phyloP scores from a whole-genome alignment of 2,329 filamentous ascomycete genomes.

The Trichoderma harzianum region DNA sequence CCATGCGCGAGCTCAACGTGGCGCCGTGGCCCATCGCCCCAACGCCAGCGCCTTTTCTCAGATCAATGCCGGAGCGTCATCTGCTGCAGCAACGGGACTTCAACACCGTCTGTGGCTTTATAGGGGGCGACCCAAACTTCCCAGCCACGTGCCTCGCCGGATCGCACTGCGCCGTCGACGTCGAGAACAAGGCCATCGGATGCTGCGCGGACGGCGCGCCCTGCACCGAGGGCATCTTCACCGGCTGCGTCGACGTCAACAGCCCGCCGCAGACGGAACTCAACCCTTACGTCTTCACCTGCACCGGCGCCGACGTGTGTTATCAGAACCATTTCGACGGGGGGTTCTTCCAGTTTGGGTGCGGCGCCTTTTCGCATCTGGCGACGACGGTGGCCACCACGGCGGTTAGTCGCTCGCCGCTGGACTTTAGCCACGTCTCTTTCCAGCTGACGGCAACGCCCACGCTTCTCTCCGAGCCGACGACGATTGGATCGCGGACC shows the following conservation, averaged over 20 bases:
- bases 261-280: slow-evolving; percentile 48
- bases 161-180: slow-evolving; percentile 56
- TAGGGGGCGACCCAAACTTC: slow-evolving; percentile 49
- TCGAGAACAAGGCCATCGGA: slow-evolving; percentile 47
- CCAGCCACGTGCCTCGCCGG: slow-evolving; percentile 57
- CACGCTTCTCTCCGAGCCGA: slow-evolving; percentile 39
- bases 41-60: slow-evolving; percentile 40
- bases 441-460: slow-evolving; percentile 41
- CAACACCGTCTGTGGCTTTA: slow-evolving; percentile 58
- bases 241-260: slow-evolving; percentile 53
- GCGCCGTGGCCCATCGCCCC: slow-evolving; percentile 37
- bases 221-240: slow-evolving; percentile 56
- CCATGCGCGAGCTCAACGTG: slow-evolving; percentile 38
- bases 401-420: slow-evolving; percentile 38
- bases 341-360: slow-evolving; percentile 56
- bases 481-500: slow-evolving; percentile 35
- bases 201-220: slow-evolving; percentile 52
- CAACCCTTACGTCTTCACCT: slow-evolving; percentile 57
- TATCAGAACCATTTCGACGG: slow-evolving; percentile 55
- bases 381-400: slow-evolving; percentile 48
- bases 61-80: background rate
- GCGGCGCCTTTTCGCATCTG: slow-evolving; percentile 46
- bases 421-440: slow-evolving; percentile 38
- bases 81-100: slow-evolving; percentile 37
- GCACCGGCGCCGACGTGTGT: slow-evolving; percentile 49